Percentiles rank a stretch among this genome's conserved stretches.
phyloP scores from a whole-genome alignment of 2,329 filamentous ascomycete species.

The Trichophyton benhamiae region DNA sequence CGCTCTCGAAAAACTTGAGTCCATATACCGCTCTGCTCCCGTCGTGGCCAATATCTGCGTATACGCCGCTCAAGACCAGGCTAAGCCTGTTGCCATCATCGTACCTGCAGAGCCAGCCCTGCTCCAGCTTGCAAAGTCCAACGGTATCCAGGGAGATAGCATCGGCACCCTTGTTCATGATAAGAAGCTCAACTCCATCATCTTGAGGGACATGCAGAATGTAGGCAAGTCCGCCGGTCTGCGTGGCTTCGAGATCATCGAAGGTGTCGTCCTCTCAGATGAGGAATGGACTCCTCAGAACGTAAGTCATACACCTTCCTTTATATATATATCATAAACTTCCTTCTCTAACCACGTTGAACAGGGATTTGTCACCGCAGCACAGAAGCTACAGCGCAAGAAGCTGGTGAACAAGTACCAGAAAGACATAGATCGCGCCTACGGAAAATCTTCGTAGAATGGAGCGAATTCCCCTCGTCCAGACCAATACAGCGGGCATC shows the following conservation, averaged over 20 bases:
- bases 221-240: constrained; percentile 27
- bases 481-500: neutral
- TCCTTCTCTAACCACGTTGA: constrained; percentile 17
- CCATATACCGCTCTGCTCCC: constrained; percentile 55
- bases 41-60: constrained; percentile 47
- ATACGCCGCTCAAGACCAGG: constrained; percentile 40
- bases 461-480: neutral
- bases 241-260: constrained; percentile 32
- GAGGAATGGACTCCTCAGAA: constrained; percentile 36
- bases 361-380: constrained; percentile 54
- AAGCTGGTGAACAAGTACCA: constrained; percentile 51
- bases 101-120: constrained; percentile 54
- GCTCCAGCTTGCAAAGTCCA: constrained; percentile 45
- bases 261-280: constrained; percentile 33
- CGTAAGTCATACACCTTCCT: constrained; percentile 19
- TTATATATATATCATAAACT: neutral
- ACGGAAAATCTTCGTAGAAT: constrained; percentile 34
- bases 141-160: constrained; percentile 27
- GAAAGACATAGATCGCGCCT: constrained; percentile 50
- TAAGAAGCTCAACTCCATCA: constrained; percentile 29
- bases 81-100: constrained; percentile 46
- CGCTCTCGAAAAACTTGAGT: constrained; percentile 92
- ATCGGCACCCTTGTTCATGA: constrained; percentile 24
- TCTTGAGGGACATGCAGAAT: constrained; percentile 31
- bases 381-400: constrained; percentile 61